These are phyloP conservation scores for Penicillium sp. DNA, from an alignment of 2,329 filamentous ascomycete genomes.

Conservation along the genomic window DNA sequence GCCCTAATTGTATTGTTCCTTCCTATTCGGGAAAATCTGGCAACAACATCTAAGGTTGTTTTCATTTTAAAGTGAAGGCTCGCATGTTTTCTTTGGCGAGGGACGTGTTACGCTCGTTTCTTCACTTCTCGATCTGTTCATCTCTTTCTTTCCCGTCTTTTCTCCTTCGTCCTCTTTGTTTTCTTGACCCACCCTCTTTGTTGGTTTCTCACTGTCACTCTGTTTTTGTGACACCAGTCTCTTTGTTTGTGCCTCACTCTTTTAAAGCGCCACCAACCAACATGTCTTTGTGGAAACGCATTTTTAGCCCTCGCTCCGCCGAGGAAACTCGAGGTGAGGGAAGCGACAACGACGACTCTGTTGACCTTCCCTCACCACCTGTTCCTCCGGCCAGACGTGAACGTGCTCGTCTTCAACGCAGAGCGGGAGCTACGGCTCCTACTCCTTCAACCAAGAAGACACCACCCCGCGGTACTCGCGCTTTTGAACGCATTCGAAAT, in stretches of 20 bases:
- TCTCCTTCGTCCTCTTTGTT: background rate
- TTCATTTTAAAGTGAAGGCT: background rate
- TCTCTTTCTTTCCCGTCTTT: background rate
- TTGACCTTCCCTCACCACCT: background rate
- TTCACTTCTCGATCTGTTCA: background rate
- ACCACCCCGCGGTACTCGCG: background rate
- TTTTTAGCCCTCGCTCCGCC: background rate
- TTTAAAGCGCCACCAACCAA: background rate
- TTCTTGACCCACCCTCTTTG: background rate
- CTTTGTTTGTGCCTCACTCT: background rate
- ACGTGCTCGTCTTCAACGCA: background rate
- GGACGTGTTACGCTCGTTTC: background rate
- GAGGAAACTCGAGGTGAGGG: background rate
- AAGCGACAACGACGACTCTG: background rate
- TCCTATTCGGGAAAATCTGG: no score
- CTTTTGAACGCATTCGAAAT: background rate
- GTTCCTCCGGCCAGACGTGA: background rate
- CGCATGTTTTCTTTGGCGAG: background rate
- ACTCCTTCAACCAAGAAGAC: background rate
- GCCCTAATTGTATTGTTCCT: background rate
- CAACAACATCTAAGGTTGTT: background rate
- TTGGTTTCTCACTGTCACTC: background rate
- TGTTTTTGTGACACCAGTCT: background rate
- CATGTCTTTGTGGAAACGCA: background rate
- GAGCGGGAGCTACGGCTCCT: background rate